These are phyloP conservation scores for Thalassiosira mediterranea DNA, from an alignment of 352 stramenopile species.

Conservation along the genomic window DNA sequence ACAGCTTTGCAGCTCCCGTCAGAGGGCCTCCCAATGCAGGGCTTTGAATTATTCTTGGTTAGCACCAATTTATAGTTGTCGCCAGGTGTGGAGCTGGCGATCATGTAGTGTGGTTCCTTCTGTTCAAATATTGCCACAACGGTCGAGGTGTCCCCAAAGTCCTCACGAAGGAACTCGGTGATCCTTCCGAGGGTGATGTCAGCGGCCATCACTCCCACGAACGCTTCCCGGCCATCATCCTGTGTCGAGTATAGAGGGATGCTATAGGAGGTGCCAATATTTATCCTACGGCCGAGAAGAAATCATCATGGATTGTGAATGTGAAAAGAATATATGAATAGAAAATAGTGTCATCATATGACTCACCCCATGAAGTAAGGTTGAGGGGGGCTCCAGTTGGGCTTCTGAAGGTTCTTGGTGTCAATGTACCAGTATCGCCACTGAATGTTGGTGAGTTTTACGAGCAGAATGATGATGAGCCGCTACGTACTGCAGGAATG, in stretches of 20 bases:
- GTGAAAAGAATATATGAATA: too few relatives aligned
- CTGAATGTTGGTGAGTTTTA: too few relatives aligned
- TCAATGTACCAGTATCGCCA: conserved; percentile 47
- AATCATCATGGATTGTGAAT: background rate
- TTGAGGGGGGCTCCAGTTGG: conserved; percentile 50
- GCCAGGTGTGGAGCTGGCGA: conserved; percentile 39
- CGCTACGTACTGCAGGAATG: too few relatives aligned
- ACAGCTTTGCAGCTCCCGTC: conserved; percentile 32
- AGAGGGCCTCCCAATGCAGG: conserved; percentile 18
- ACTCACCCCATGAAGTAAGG: conserved; percentile 27
- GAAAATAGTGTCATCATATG: too few relatives aligned
- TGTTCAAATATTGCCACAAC: conserved; percentile 48
- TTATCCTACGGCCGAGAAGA: background rate
- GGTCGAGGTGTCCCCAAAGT: conserved; percentile 25
- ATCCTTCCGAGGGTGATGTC: conserved; percentile 45
- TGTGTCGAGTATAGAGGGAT: conserved; percentile 43
- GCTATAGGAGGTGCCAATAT: conserved; percentile 54
- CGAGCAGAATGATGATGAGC: too few relatives aligned
- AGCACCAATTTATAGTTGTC: conserved; percentile 27
- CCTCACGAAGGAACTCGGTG: conserved; percentile 26
- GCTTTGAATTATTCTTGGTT: conserved; percentile 9
- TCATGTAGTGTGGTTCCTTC: conserved; percentile 44
- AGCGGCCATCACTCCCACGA: conserved; percentile 50
- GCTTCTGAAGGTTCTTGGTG: conserved; percentile 31
- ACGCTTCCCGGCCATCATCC: conserved; percentile 33